These are phyloP conservation scores for Beauveria australis DNA, from an alignment of 2,329 filamentous ascomycete genomes.

Conservation along the genomic window DNA sequence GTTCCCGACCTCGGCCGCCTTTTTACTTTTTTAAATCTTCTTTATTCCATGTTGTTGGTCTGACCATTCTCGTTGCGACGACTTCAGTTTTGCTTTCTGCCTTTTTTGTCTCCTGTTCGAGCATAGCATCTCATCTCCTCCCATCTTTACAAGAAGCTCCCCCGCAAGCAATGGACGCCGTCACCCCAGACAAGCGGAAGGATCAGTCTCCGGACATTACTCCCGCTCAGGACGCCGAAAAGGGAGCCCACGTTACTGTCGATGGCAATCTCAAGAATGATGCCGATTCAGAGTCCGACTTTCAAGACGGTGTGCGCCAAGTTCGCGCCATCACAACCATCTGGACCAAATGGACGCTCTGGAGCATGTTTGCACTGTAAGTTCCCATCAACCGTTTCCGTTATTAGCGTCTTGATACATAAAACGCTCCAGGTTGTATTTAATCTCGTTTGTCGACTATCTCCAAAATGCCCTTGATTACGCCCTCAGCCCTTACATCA, in stretches of 20 bases:
- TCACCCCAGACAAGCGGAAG: neutral
- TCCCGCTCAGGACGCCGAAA: neutral
- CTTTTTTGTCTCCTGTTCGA: too few species aligned
- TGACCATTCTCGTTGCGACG: too few species aligned
- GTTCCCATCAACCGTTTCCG: constrained; percentile 15
- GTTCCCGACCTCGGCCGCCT: too few species aligned
- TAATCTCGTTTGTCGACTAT: constrained; percentile 31
- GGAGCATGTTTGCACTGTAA: constrained; percentile 32
- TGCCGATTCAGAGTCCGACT: constrained; percentile 17
- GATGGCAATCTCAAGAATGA: constrained; percentile 2
- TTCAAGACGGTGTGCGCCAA: constrained; percentile 29
- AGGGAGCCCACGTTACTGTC: neutral
- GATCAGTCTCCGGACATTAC: neutral
- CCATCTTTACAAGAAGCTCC: too few species aligned
- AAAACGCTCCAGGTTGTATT: constrained; percentile 25
- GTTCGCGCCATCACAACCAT: constrained; percentile 32
- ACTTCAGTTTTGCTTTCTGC: too few species aligned
- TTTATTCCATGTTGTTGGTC: too few species aligned
- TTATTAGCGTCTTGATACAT: neutral
- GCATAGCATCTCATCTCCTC: too few species aligned
- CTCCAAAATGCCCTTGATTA: constrained; percentile 29
- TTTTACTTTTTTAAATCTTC: too few species aligned
- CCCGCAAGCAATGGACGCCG: neutral
- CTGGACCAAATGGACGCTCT: constrained; percentile 30
- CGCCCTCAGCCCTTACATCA: constrained; percentile 56